Conservation (phyloP, 176 grass and related monocot genomes). For the Panicum miliaceum region DNA sequence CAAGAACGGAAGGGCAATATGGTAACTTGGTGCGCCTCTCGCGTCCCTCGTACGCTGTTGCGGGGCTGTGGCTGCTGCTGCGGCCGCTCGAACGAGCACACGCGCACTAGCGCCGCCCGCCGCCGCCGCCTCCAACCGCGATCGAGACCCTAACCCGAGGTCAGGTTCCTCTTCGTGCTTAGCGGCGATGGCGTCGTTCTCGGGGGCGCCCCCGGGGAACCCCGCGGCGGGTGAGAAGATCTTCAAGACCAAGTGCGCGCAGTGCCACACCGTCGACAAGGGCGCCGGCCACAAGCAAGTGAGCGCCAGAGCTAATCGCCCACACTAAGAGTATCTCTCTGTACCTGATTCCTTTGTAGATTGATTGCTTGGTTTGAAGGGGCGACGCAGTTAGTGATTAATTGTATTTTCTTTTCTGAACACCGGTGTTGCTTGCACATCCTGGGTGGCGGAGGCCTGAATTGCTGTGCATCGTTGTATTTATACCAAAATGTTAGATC, state of each 20-base stretch:
- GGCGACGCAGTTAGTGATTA: neutral
- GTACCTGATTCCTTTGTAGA: neutral
- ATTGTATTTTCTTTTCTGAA: neutral
- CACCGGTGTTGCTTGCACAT: neutral
- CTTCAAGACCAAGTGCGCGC: slow-evolving; percentile 95
- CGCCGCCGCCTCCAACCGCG: neutral
- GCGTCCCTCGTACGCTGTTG: too few relatives aligned
- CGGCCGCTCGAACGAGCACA: too few relatives aligned
- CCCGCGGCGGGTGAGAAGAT: slow-evolving; percentile 76
- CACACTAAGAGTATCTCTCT: neutral
- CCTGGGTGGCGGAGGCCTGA: neutral
- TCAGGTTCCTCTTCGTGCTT: neutral
- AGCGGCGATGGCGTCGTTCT: slow-evolving; percentile 72
- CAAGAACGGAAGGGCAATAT: too few relatives aligned
- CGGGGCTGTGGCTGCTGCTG: too few relatives aligned
- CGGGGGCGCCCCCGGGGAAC: slow-evolving; percentile 75
- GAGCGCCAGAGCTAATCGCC: neutral
- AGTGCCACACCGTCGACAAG: slow-evolving; percentile 92
- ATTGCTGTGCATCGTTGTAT: neutral
- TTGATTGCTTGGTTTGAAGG: neutral
- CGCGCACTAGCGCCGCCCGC: too few relatives aligned
- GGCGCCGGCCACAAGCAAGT: slow-evolving; percentile 97
- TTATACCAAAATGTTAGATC: neutral
- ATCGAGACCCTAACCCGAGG: neutral
- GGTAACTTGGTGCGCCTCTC: too few relatives aligned